Evolutionary conservation across 139 green algal species (phyloP).

Genomic region (Medakamo hakoo): DNA sequence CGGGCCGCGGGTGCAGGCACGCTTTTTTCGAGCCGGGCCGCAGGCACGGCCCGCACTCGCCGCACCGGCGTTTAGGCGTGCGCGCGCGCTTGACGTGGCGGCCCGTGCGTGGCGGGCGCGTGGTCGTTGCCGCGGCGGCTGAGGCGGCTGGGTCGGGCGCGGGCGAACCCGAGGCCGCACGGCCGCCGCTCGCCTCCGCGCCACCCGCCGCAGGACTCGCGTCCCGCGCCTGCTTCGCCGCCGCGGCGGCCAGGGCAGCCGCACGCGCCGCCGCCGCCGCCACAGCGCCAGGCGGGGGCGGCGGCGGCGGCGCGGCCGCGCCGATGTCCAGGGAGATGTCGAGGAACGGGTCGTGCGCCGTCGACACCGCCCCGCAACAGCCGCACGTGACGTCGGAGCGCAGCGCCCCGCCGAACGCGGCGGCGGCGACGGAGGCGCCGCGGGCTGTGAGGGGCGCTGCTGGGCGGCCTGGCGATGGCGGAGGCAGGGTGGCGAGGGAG

Average conservation of each 20-base stretch:
- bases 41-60: neutral
- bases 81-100: neutral
- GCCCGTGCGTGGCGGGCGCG: no score
- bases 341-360: conserved; percentile 58
- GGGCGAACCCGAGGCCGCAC: neutral
- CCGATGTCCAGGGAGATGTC: conserved; percentile 69
- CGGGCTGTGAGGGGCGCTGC: neutral
- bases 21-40: neutral
- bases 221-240: conserved; percentile 2
- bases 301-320: neutral
- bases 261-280: conserved; percentile 2
- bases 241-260: neutral
- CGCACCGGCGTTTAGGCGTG: neutral
- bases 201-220: neutral
- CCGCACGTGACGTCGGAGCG: conserved; percentile 65
- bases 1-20: no score
- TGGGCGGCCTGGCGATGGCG: no score
- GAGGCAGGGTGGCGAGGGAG: no score
- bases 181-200: neutral
- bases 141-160: neutral
- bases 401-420: conserved; percentile 60
- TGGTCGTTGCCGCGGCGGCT: neutral
- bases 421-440: conserved; percentile 13
- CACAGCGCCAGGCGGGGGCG: conserved; percentile 5
- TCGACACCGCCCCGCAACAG: conserved; percentile 62